Evolutionary conservation across 306 rosid species (phyloP), one percentile per base, ranked within the genome.

Genomic region (Ormosia semicastrata): DNA sequence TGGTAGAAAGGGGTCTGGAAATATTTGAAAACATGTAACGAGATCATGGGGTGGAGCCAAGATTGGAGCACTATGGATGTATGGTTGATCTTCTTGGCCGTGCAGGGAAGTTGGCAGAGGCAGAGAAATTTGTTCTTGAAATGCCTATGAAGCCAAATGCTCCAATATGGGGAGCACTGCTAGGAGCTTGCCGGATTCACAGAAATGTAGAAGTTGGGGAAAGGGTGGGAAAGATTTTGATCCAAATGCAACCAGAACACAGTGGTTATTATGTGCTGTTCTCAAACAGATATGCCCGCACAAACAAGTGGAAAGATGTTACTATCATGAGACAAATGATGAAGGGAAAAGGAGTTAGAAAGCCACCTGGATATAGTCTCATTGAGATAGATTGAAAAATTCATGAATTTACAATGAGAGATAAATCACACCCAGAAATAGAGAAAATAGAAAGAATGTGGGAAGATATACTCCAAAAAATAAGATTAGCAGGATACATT

Each of bases 61-160:
- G 90, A 75, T 77, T 87, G 84, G 90, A 87, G 80, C 88, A 87
- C 24, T 87, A 84, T 77, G 88, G 90, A 66, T 87, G 88, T 29
- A 37, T 81, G 86, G 90, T 87, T 77, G 90, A 87, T 34, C 88
- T 84, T 34, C 90, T 87, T 13, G 88, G 87, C 4, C 77, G 86
- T 10, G 86, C 87, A 46, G 90, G 90, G 62, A 87, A 81, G 73
- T 59, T 87, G 66, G 79, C 66, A 30, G 90, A 84, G 78, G 87
- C 90, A 3, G 90, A 87, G 84, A 87, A 77, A 8, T 87, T 81
- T 72, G 73, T 87, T 73, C 86, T 18, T 44, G 86, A 87, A 24
- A 24, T 24, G 24, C 24, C 90, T 6, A 68, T 87, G 79, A 73
- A 81, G 82, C 88, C 88, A 8, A 84, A 84, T 81, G 84, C 88